phyloP scores from a whole-genome alignment of 768 basidiomycete genomes.

The Termitomyces sp. region DNA sequence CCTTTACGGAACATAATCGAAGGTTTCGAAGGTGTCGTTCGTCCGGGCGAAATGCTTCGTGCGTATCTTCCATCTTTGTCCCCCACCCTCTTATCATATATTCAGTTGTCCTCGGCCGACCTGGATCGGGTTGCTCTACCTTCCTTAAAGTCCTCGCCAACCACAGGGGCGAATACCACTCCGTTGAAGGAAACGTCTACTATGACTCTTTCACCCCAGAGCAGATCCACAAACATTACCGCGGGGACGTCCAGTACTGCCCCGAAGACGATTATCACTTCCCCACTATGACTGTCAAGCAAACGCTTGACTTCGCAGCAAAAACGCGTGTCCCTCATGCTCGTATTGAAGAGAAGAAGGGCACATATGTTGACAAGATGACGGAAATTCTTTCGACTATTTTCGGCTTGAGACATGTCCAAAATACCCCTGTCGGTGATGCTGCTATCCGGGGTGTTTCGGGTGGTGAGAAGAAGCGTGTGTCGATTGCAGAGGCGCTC shows the following conservation, averaged over 20 bases:
- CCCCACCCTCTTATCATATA: not conserved
- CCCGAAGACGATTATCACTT: constrained; percentile 87
- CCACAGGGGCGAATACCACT: constrained; percentile 60
- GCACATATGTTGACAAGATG: constrained; percentile 36
- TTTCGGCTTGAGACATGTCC: constrained; percentile 72
- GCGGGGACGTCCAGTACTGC: constrained; percentile 77
- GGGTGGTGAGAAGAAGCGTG: constrained; percentile 78
- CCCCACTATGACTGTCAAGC: constrained; percentile 73
- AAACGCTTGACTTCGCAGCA: constrained; percentile 69
- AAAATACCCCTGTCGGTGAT: constrained; percentile 73
- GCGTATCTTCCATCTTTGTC: constrained; percentile 23
- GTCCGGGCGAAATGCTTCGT: constrained; percentile 77
- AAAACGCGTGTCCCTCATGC: constrained; percentile 61
- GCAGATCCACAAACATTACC: constrained; percentile 58
- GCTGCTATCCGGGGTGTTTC: constrained; percentile 69
- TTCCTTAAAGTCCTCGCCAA: constrained; percentile 81
- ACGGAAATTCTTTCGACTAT: constrained; percentile 57
- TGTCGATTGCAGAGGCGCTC: constrained; percentile 69
- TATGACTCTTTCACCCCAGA: constrained; percentile 74
- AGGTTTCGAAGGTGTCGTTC: constrained; percentile 58
- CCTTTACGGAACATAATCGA: constrained; percentile 57
- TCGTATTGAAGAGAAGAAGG: constrained; percentile 40
- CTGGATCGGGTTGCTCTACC: constrained; percentile 81
- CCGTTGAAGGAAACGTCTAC: constrained; percentile 61
- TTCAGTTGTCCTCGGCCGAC: constrained; percentile 78